Evolutionary conservation across 2,329 filamentous ascomycete genomes (phyloP).

Genomic region (Lecanicillium sp.): DNA sequence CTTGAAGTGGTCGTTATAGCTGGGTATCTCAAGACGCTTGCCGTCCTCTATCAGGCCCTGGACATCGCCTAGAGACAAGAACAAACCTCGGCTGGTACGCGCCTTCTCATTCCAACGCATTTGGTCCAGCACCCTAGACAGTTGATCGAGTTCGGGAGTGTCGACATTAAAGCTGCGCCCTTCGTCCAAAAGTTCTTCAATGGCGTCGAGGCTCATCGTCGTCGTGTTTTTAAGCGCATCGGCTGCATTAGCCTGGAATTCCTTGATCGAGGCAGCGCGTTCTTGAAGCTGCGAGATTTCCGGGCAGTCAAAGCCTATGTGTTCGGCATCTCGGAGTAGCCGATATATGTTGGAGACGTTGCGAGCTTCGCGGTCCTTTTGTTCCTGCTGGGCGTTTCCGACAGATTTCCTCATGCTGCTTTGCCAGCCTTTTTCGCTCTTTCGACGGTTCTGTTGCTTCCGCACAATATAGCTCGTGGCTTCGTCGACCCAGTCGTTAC

Average conservation of each 20-base stretch:
- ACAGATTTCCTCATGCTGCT: slow-evolving; percentile 64
- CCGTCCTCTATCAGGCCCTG: slow-evolving; percentile 70
- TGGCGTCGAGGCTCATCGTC: slow-evolving; percentile 57
- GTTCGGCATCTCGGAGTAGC: slow-evolving; percentile 73
- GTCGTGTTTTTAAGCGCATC: slow-evolving; percentile 59
- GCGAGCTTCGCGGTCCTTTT: slow-evolving; percentile 77
- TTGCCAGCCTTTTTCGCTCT: slow-evolving; percentile 79
- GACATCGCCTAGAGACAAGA: slow-evolving; percentile 71
- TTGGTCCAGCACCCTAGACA: slow-evolving; percentile 75
- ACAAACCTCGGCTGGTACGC: slow-evolving; percentile 50
- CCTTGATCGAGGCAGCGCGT: slow-evolving; percentile 73
- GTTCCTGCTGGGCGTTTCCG: slow-evolving; percentile 46
- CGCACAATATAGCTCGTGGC: slow-evolving; percentile 92
- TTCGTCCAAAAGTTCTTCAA: slow-evolving; percentile 85
- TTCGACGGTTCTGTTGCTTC: slow-evolving; percentile 94
- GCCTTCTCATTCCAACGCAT: slow-evolving; percentile 84
- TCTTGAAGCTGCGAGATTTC: slow-evolving; percentile 83
- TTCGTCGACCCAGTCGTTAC: slow-evolving; percentile 97
- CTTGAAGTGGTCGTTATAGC: slow-evolving; percentile 70
- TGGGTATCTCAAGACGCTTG: slow-evolving; percentile 65
- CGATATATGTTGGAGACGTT: slow-evolving; percentile 84
- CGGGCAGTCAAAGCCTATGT: slow-evolving; percentile 85
- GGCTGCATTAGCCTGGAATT: slow-evolving; percentile 72
- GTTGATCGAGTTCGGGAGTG: slow-evolving; percentile 74
- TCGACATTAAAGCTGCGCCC: slow-evolving; percentile 87